Evolutionary conservation across 140 eudicot genomes (phyloP).

Genomic region (Bidens hawaiensis): DNA sequence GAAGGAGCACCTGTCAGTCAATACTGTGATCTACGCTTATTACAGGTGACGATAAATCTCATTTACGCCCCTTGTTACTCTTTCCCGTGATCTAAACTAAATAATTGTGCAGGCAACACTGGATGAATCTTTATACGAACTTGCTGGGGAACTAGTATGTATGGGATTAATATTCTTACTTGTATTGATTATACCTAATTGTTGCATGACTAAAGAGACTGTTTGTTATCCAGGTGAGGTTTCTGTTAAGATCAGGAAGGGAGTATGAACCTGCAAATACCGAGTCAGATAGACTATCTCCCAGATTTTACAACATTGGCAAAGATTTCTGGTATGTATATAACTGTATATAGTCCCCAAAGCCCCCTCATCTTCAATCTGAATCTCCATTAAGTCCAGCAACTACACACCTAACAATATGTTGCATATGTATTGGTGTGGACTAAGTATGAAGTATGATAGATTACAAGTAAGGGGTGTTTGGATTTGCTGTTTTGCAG

Average conservation of each 20-base stretch:
- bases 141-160: slow-evolving; percentile 96
- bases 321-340: too few relatives aligned
- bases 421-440: too few relatives aligned
- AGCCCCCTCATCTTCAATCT: too few relatives aligned
- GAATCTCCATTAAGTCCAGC: too few relatives aligned
- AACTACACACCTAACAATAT: too few relatives aligned
- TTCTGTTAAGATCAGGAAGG: slow-evolving; percentile 93
- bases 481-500: too few relatives aligned
- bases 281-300: slow-evolving; percentile 75
- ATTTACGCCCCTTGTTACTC: slow-evolving; percentile 2
- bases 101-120: slow-evolving; percentile 73
- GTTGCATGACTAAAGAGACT: background rate
- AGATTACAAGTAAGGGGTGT: too few relatives aligned
- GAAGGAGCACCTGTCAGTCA: slow-evolving; percentile 99
- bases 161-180: slow-evolving; percentile 8
- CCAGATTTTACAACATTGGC: too few relatives aligned
- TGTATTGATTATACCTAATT: background rate
- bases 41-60: slow-evolving; percentile 53
- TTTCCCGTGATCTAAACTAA: slow-evolving; percentile 21
- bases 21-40: slow-evolving; percentile 85
- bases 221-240: slow-evolving; percentile 70
- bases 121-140: slow-evolving; percentile 89
- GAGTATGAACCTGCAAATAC: slow-evolving; percentile 72
- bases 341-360: too few relatives aligned
- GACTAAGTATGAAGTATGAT: too few relatives aligned